Evolutionary conservation across 257 asterid species (phyloP).

Genomic region (Solanum okadae): DNA sequence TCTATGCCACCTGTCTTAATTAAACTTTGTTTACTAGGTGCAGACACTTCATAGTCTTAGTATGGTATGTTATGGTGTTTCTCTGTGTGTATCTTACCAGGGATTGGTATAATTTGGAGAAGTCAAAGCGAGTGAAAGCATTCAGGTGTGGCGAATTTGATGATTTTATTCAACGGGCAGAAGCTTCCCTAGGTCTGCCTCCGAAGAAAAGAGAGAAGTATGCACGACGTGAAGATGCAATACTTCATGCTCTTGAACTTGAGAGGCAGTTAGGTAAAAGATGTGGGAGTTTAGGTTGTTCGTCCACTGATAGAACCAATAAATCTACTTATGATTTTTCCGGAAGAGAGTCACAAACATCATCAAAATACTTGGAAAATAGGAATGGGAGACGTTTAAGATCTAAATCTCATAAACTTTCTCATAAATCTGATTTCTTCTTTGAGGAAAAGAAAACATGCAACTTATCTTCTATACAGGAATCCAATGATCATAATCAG

Average conservation of each 20-base stretch:
- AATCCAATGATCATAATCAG: conserved; percentile 36
- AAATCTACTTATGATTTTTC: conserved; percentile 34
- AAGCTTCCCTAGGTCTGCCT: conserved; percentile 85
- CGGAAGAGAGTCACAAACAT: conserved; percentile 6
- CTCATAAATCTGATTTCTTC: conserved; percentile 32
- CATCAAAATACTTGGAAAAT: conserved; percentile 35
- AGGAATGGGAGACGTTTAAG: conserved; percentile 30
- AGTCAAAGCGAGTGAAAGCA: conserved; percentile 95
- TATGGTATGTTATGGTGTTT: conserved; percentile 1
- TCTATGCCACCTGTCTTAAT: neutral
- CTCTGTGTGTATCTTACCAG: conserved; percentile 27
- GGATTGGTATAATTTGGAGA: conserved; percentile 99
- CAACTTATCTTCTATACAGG: conserved; percentile 21
- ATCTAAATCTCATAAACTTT: conserved; percentile 20
- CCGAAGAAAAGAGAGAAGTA: conserved; percentile 96
- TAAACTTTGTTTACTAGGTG: neutral
- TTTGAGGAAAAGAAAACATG: conserved; percentile 27
- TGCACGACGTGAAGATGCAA: conserved; percentile 98
- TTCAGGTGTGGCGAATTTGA: conserved; percentile 97
- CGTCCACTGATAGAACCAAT: conserved; percentile 35
- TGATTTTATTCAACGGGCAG: conserved; percentile 91
- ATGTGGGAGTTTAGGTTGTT: conserved; percentile 52
- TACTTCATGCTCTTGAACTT: conserved; percentile 93
- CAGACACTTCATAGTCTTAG: neutral
- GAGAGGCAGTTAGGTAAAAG: conserved; percentile 70